phyloP scores from a whole-genome alignment of 2,329 filamentous ascomycete genomes.

The Pestalotiopsis sp. region DNA sequence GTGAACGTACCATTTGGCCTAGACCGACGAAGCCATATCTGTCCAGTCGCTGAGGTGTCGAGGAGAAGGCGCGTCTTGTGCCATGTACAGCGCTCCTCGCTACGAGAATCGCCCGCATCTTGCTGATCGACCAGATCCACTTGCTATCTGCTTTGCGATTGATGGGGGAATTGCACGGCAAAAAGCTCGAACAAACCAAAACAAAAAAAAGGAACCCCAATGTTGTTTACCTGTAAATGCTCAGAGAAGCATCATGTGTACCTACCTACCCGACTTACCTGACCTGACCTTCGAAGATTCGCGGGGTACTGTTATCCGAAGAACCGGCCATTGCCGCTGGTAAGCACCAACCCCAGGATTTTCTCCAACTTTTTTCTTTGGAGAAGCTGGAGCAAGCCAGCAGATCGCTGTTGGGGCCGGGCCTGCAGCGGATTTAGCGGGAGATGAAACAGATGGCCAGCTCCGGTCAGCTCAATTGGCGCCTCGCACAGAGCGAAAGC shows the following conservation, averaged over 20 bases:
- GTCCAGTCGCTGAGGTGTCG: conserved; percentile 48
- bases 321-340: conserved; percentile 21
- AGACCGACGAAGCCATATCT: conserved; percentile 63
- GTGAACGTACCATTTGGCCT: conserved; percentile 59
- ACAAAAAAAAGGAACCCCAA: background rate
- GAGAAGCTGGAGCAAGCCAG: background rate
- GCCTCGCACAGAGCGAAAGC: background rate
- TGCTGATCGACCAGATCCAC: conserved; percentile 11
- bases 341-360: conserved; percentile 15
- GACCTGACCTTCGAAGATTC: background rate
- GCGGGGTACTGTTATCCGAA: conserved; percentile 17
- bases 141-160: background rate
- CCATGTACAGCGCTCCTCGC: conserved; percentile 38
- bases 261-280: background rate
- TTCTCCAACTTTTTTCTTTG: conserved; percentile 12
- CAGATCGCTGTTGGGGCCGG: background rate
- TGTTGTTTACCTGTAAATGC: background rate
- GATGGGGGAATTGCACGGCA: background rate
- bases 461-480: background rate
- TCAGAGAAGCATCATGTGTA: background rate
- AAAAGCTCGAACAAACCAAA: background rate
- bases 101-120: conserved; percentile 46
- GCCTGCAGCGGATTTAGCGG: background rate
- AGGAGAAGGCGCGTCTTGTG: conserved; percentile 53
- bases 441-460: background rate